Evolutionary conservation across 768 basidiomycete species (phyloP), one percentile per base, ranked within the genome.

Genomic region (Boletus bicolor): DNA sequence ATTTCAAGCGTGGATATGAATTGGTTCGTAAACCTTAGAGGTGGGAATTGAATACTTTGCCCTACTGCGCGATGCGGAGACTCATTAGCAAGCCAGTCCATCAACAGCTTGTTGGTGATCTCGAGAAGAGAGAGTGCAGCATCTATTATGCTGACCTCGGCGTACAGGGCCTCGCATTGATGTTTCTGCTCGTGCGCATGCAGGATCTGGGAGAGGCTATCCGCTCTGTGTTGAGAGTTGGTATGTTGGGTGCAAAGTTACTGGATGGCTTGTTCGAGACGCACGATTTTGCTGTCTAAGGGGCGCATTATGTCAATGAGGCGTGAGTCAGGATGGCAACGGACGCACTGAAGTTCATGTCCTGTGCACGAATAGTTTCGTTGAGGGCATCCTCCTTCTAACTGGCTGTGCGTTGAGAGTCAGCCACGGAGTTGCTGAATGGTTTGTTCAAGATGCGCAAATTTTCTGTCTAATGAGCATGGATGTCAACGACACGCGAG

Each of bases 11-110:
- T 4, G 2, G 24, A n/a, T 21, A 19, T 2, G 7, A 58, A 61
- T 17, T 36, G 32, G 7, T 34, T 11, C 19, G 51, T 37, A 30
- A 61, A 53, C 0, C 46, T 59, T 61, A 38, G 34, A 17, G 10
- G 7, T 4, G 7, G 5, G 7, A 6, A 28, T 10, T 32, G 4
- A 39, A 15, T 5, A 19, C 17, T 4, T 5, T 21, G 9, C 11
- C n/a, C n/a, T 38, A 1, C 14, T 6, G 1, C 4, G 5, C 2
- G 2, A 45, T 0, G 5, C 6, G 5, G 26, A 32, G 47, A 24
- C 51, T 14, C 5, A 62, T 60, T 38, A 2, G 49, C 1, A 49
- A 62, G 4, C 53, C 61, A 54, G 9, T 42, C 32, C 5, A 19
- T 15, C 17, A 61, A 36, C 0, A 10, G 6, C 14, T 15, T 14